These are phyloP conservation scores for Geum urbanum DNA, from an alignment of 306 rosid genomes.

Conservation along the genomic window DNA sequence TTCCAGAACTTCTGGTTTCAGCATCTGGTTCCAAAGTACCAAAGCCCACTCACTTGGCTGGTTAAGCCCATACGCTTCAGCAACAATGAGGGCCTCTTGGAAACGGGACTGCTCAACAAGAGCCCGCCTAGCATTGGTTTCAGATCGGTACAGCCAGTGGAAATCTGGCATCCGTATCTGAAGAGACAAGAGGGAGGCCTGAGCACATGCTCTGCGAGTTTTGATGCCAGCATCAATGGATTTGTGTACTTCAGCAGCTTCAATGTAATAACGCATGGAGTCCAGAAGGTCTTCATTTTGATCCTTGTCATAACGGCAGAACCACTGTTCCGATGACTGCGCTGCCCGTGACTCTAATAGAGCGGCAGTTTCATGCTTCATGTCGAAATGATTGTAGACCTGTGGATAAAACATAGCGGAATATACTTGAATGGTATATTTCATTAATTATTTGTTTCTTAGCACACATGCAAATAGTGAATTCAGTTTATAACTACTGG, in stretches of 20 bases:
- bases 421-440: background rate
- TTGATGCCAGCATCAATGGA: conserved; percentile 97
- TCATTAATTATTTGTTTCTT: background rate
- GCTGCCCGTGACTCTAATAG: conserved; percentile 83
- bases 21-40: conserved; percentile 97
- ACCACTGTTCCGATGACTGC: conserved; percentile 77
- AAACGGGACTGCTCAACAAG: conserved; percentile 93
- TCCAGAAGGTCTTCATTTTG: conserved; percentile 88
- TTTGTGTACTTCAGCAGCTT: conserved; percentile 96
- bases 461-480: background rate
- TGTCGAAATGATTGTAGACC: conserved; percentile 95
- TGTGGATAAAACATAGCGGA: conserved; percentile 27
- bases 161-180: conserved; percentile 96
- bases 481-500: background rate
- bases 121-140: conserved; percentile 83
- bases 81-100: conserved; percentile 91
- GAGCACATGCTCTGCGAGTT: conserved; percentile 83
- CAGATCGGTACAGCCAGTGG: conserved; percentile 73
- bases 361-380: conserved; percentile 94
- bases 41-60: conserved; percentile 97
- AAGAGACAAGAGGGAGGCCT: conserved; percentile 88
- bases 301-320: conserved; percentile 63
- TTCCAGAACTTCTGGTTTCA: conserved; percentile 89
- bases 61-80: conserved; percentile 94
- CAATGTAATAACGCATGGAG: conserved; percentile 88